Percentiles rank a stretch among this genome's conserved stretches.
Evolutionary conservation across 176 grass and related monocot genomes (phyloP).

Genomic region (Oryza punctata): DNA sequence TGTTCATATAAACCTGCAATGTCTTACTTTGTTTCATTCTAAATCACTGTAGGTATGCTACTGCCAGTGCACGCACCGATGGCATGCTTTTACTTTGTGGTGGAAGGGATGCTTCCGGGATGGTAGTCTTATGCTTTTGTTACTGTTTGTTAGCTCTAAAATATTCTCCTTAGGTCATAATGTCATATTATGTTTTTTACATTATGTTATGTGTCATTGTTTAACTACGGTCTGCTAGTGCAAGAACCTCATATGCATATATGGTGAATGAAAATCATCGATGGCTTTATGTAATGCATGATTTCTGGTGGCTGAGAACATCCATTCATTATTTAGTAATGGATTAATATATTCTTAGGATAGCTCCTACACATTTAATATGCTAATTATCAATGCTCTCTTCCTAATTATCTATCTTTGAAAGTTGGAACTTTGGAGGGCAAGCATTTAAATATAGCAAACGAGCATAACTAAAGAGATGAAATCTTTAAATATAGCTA

Average conservation of each 20-base stretch:
- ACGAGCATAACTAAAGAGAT: slow-evolving; percentile 14
- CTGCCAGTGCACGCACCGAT: slow-evolving; percentile 94
- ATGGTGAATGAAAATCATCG: slow-evolving; percentile 8
- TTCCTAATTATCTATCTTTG: slow-evolving; percentile 3
- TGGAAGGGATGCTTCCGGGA: slow-evolving; percentile 96
- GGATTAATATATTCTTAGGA: slow-evolving; percentile 14
- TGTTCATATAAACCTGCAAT: slow-evolving; percentile 22
- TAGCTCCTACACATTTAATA: slow-evolving; percentile 22
- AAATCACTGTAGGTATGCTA: slow-evolving; percentile 80
- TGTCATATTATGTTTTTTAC: slow-evolving; percentile 27
- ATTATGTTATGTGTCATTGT: slow-evolving; percentile 14
- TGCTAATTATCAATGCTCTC: not conserved
- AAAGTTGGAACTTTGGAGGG: not conserved
- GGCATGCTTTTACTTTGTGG: slow-evolving; percentile 99
- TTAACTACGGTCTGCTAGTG: slow-evolving; percentile 22
- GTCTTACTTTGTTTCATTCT: slow-evolving; percentile 33
- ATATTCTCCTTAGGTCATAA: not conserved
- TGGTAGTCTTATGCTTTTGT: slow-evolving; percentile 48
- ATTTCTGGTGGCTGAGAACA: slow-evolving; percentile 7
- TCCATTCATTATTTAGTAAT: slow-evolving; percentile 8
- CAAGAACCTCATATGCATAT: slow-evolving; percentile 5
- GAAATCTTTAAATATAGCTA: slow-evolving; percentile 7
- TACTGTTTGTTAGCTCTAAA: slow-evolving; percentile 29
- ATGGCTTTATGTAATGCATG: not conserved
- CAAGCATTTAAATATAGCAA: not conserved